phyloP scores from a whole-genome alignment of 306 rosid species.

The Geum urbanum region DNA sequence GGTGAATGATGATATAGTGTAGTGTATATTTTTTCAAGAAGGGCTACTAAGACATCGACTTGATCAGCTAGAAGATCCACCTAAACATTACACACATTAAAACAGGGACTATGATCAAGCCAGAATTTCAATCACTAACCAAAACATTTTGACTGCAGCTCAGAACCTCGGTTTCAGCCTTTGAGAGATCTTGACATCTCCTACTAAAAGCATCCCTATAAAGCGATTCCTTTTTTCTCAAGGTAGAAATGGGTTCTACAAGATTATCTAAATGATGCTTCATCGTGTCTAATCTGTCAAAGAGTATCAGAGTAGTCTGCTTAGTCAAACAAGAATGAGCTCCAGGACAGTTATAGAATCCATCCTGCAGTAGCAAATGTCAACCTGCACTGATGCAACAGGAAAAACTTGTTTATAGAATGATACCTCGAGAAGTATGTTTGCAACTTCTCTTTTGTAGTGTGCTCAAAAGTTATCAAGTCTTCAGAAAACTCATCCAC shows the following conservation, averaged over 20 bases:
- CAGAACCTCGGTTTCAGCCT: slow-evolving; percentile 75
- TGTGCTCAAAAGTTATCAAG: slow-evolving; percentile 44
- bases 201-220: slow-evolving; percentile 56
- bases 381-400: not conserved
- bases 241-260: slow-evolving; percentile 25
- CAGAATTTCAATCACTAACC: not conserved
- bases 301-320: slow-evolving; percentile 7
- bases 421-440: slow-evolving; percentile 42
- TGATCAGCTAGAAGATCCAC: slow-evolving; percentile 95
- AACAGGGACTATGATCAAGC: no score
- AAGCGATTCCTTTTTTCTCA: slow-evolving; percentile 44
- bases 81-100: slow-evolving; percentile 29
- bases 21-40: slow-evolving; percentile 59
- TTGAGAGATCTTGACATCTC: slow-evolving; percentile 74
- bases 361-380: not conserved
- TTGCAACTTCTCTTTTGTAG: slow-evolving; percentile 39
- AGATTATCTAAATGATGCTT: slow-evolving; percentile 38
- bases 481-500: slow-evolving; percentile 22
- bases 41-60: slow-evolving; percentile 59
- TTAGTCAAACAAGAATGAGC: slow-evolving; percentile 3
- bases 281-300: slow-evolving; percentile 55
- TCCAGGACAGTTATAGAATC: not conserved
- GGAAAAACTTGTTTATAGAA: not conserved
- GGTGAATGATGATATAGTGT: slow-evolving; percentile 54
- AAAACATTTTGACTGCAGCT: not conserved